Evolutionary conservation across 495 filamentous ascomycete genomes (phyloP), one percentile per base, ranked within the genome.

Genomic region (Aspergillus kassunensis): DNA sequence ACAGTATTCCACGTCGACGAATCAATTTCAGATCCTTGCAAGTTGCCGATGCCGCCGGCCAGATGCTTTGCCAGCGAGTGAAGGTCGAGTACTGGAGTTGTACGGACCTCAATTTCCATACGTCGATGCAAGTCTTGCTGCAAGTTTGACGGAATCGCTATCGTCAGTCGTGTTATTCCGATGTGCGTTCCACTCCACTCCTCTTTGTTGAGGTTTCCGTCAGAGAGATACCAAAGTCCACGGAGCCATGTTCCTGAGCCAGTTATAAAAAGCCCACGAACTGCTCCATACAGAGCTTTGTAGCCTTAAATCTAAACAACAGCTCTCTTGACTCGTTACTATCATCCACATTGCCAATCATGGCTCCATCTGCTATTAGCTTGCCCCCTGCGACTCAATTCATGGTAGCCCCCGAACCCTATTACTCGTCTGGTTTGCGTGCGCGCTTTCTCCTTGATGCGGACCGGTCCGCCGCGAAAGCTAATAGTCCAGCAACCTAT

Each of bases 341-440:
- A 45, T 53, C 35, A 46, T 46, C 41, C 23, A 27, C 42, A 46
- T 40, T 44, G 15, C 41, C 33, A 31, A 41, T 44, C 15, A 53
- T 53, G 51, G 41, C 51, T 12, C 42, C 43, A 39, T 33, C 34
- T 30, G 42, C 42, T 39, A 34, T 53, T 25, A 53, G 35, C 23
- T 46, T 40, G 19, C 34, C 42, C 16, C 42, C 42, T 21, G n/a
- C 27, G 15, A 46, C 51, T 9, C 20, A 44, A 24, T 44, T 39
- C 16, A 23, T 13, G 41, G 25, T 53, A 19, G 42, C 51, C 20
- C 51, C 51, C 27, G 42, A 53, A 27, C 33, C 51, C 21, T 53
- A 53, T 23, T 53, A 53, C 44, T 53, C 51, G 34, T 46, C 42
- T 46, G 51, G 51, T 24, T 37, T 53, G 51, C 51, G 51, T 34